These are phyloP conservation scores for Phytomonas serpens DNA, from an alignment of 208 protist species.

Conservation along the genomic window DNA sequence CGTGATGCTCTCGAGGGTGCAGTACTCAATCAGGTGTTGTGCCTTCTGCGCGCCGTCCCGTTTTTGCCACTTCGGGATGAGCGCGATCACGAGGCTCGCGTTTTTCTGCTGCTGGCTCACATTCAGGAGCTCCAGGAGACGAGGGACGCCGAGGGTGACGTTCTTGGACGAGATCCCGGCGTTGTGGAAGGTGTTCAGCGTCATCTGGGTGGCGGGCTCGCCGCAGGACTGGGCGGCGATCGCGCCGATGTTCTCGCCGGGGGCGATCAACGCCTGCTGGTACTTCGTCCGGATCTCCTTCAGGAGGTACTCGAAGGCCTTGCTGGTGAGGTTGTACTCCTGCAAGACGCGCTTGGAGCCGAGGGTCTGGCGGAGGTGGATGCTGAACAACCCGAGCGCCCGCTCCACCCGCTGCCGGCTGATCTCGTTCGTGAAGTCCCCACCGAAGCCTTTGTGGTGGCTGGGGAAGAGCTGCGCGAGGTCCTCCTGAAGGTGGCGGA, in stretches of 20 bases:
- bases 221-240: constrained; percentile 99
- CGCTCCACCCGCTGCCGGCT: constrained; percentile 91
- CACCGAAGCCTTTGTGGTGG: constrained; percentile 53
- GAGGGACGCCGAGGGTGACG: constrained; percentile 99
- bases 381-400: constrained; percentile 93
- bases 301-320: constrained; percentile 96
- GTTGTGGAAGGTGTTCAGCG: constrained; percentile 99
- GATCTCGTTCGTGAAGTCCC: constrained; percentile 75
- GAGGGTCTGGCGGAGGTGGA: constrained; percentile 92
- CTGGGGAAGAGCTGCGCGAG: constrained; percentile 76
- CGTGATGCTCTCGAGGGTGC: constrained; percentile 90
- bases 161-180: constrained; percentile 99
- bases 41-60: constrained; percentile 80
- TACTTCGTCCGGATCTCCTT: constrained; percentile 96
- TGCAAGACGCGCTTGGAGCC: constrained; percentile 90
- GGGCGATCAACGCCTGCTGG: constrained; percentile 86
- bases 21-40: constrained; percentile 92
- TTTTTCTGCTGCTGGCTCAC: constrained; percentile 95
- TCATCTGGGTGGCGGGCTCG: constrained; percentile 99
- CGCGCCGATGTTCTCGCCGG: constrained; percentile 98
- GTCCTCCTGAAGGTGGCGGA: constrained; percentile 65
- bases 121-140: constrained; percentile 99
- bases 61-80: constrained; percentile 60
- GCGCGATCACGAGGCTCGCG: constrained; percentile 92
- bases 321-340: constrained; percentile 90